Base-by-base conservation (phyloP, 176 grass and related monocot species). In the Lolium multiflorum region DNA sequence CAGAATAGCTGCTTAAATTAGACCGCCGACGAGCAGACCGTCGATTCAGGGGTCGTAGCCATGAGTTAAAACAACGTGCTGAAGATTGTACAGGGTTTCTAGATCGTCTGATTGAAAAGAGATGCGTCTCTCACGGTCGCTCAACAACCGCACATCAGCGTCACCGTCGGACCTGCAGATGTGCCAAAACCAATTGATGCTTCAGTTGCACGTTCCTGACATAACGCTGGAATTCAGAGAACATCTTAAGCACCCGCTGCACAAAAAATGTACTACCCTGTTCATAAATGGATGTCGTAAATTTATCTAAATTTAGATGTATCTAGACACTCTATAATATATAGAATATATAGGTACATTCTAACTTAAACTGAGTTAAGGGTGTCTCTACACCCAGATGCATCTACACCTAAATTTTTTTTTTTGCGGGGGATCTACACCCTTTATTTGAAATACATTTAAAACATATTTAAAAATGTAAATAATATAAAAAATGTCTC, bases 111-210 rank as follows among this genome's bases (percentile, higher is more conserved):
- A 60, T 38, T 43, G 62, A 50, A n/a, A 25, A 43, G 58, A 64
- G 54, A 25, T 15, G 37, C 81, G 2, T 72, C 51, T 72, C 21
- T 8, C 65, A 71, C 18, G 1, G 61, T 28, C 71, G 54, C 60
- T 44, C 43, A 86, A 69, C 41, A 9, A 82, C 71, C 71, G 41
- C 38, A 49, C 87, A 75, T 63, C 71, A 64, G 57, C 65, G 26
- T 39, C 49, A 46, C 15, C 47, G 43, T 50, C 82, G 74, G 11
- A 26, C 39, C 24, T 50, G 18, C 72, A 25, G 20, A 48, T 73
- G 43, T 22, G 12, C 11, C 5, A 13, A 74, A 2, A 48, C 39
- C 15, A 54, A 24, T 15, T 21, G 43, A 25, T 52, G 9, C 48
- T 84, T 43, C 1, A 47, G 46, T 47, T 47, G 46, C 46, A 9